Conservation (phyloP, 257 asterid genomes). For the Solanum okadae region DNA sequence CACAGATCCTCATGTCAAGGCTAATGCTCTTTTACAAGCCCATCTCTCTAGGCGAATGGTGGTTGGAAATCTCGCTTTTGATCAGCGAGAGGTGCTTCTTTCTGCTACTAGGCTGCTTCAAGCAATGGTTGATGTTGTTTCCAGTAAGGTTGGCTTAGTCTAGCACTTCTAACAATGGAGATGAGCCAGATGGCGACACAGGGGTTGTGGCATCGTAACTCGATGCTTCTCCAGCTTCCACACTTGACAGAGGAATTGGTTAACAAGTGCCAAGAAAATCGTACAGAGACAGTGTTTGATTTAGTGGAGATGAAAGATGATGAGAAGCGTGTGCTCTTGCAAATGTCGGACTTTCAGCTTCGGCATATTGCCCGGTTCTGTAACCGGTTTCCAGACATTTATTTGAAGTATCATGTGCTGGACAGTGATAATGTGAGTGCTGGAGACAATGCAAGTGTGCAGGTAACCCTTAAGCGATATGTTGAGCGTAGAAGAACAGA, state of each 20-base stretch:
- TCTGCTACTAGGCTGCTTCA: slow-evolving; percentile 24
- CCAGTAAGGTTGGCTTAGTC: slow-evolving; percentile 35
- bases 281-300: slow-evolving; percentile 25
- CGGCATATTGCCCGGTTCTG: slow-evolving; percentile 27
- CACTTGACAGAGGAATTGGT: slow-evolving; percentile 34
- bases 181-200: slow-evolving; percentile 34
- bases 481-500: slow-evolving; percentile 22
- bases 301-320: slow-evolving; percentile 28
- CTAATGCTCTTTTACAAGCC: slow-evolving; percentile 30
- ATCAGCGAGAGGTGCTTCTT: slow-evolving; percentile 24
- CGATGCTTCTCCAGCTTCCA: slow-evolving; percentile 30
- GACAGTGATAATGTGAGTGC: slow-evolving; percentile 8
- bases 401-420: slow-evolving; percentile 17
- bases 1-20: slow-evolving; percentile 29
- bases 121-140: slow-evolving; percentile 37
- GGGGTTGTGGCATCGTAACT: slow-evolving; percentile 32
- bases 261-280: slow-evolving; percentile 25
- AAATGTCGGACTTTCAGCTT: slow-evolving; percentile 23
- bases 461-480: slow-evolving; percentile 25
- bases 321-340: slow-evolving; percentile 27
- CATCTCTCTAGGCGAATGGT: slow-evolving; percentile 23
- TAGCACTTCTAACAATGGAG: slow-evolving; percentile 28
- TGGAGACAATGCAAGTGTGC: slow-evolving; percentile 16
- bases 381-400: slow-evolving; percentile 26
- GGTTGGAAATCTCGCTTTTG: slow-evolving; percentile 22